Conservation (phyloP, 345 rosid species). For the Eucalyptus cladocalyx region DNA sequence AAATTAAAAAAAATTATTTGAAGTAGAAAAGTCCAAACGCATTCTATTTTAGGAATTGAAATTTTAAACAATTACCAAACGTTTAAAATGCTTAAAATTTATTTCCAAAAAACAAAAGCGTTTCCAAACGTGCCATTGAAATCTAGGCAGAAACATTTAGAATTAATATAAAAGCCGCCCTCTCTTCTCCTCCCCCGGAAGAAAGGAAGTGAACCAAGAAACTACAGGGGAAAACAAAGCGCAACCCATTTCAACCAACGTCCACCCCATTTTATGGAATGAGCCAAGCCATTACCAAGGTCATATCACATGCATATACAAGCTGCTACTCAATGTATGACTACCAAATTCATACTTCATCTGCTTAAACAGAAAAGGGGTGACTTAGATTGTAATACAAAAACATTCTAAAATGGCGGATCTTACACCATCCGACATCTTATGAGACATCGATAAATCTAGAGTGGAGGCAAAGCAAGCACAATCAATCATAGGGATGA, state of each 20-base stretch:
- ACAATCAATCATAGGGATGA: conserved; percentile 14
- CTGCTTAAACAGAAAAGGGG: neutral
- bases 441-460: neutral
- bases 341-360: neutral
- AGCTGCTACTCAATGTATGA: neutral
- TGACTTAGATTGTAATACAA: neutral
- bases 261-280: neutral
- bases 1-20: too few species aligned
- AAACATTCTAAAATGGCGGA: neutral
- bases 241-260: neutral
- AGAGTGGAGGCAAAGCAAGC: neutral
- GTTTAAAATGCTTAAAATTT: too few species aligned
- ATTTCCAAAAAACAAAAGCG: fast-evolving
- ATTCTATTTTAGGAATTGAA: too few species aligned
- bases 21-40: fast-evolving
- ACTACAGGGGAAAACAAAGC: neutral
- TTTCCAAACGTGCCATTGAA: too few species aligned
- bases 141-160: neutral
- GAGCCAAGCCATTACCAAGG: neutral
- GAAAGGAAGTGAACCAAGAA: neutral
- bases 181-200: neutral
- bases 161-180: neutral
- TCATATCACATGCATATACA: neutral
- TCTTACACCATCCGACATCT: neutral
- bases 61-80: too few species aligned